Percentiles rank a stretch among this genome's conserved stretches.
Conservation (phyloP, 2,329 filamentous ascomycete species). For the Blastomyces percursus region DNA sequence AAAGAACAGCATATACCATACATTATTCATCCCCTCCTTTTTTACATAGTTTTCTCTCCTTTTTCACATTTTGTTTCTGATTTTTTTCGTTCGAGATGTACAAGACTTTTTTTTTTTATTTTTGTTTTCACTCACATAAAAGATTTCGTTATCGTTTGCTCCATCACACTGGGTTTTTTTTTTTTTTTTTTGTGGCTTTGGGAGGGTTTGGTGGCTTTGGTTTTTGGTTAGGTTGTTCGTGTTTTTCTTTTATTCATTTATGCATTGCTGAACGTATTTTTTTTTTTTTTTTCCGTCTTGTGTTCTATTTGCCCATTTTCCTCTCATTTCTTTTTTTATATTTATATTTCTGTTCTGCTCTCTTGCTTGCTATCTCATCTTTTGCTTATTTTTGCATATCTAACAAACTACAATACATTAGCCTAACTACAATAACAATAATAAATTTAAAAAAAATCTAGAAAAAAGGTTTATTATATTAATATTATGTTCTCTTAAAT, state of each 20-base stretch:
- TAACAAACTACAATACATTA: too few relatives aligned
- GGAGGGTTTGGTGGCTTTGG: not conserved
- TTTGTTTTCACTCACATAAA: not conserved
- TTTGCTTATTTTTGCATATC: too few relatives aligned
- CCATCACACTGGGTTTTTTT: not conserved
- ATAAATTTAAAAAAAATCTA: too few relatives aligned
- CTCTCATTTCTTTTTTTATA: not conserved
- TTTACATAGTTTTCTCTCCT: not conserved
- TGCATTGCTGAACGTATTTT: not conserved
- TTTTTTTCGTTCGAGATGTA: not conserved
- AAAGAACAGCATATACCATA: not conserved
- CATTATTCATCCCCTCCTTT: too few relatives aligned
- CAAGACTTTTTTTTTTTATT: not conserved
- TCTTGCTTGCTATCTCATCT: too few relatives aligned
- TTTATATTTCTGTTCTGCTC: not conserved
- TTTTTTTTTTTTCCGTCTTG: conserved; percentile 1
- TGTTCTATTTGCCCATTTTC: not conserved
- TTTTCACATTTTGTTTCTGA: not conserved
- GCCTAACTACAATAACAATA: too few relatives aligned
- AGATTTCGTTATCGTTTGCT: not conserved
- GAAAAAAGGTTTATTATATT: too few relatives aligned
- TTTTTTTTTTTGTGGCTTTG: not conserved
- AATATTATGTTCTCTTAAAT: too few relatives aligned
- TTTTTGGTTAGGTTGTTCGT: too few relatives aligned
- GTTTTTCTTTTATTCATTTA: not conserved